These are phyloP conservation scores for Penicillium brasilianum DNA, from an alignment of 2,329 filamentous ascomycete genomes.

Conservation along the genomic window DNA sequence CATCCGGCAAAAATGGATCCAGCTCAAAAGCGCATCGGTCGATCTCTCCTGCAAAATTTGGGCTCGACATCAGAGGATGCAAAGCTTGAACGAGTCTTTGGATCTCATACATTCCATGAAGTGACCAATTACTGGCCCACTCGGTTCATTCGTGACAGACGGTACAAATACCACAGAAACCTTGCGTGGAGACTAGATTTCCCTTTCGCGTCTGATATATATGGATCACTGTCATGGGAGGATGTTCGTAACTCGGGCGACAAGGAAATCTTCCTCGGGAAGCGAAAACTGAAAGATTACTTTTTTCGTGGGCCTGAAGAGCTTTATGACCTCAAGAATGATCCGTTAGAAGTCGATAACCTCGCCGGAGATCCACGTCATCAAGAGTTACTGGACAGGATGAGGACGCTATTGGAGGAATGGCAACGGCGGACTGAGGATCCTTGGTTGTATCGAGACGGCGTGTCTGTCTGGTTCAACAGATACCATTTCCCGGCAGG, in stretches of 20 bases:
- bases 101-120: slow-evolving; percentile 60
- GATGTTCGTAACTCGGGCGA: slow-evolving; percentile 48
- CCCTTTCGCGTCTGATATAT: slow-evolving; percentile 55
- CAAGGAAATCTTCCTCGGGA: slow-evolving; percentile 43
- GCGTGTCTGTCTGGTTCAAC: slow-evolving; percentile 24
- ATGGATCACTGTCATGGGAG: slow-evolving; percentile 52
- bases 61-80: slow-evolving; percentile 22
- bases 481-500: slow-evolving; percentile 21
- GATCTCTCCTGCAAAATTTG: slow-evolving; percentile 49
- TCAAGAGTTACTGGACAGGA: slow-evolving; percentile 35
- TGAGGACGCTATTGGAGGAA: slow-evolving; percentile 40
- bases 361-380: slow-evolving; percentile 45
- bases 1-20: slow-evolving; percentile 15
- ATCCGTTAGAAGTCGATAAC: slow-evolving; percentile 55
- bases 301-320: slow-evolving; percentile 53
- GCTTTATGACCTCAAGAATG: slow-evolving; percentile 53
- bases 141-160: slow-evolving; percentile 49
- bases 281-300: slow-evolving; percentile 50
- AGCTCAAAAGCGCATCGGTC: slow-evolving; percentile 34
- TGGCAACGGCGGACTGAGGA: slow-evolving; percentile 44
- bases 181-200: slow-evolving; percentile 57
- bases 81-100: slow-evolving; percentile 47
- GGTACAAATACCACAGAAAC: slow-evolving; percentile 59
- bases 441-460: slow-evolving; percentile 41
- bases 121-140: slow-evolving; percentile 59